phyloP scores from a whole-genome alignment of 2,329 filamentous ascomycete species.

The Ascochyta fabae region DNA sequence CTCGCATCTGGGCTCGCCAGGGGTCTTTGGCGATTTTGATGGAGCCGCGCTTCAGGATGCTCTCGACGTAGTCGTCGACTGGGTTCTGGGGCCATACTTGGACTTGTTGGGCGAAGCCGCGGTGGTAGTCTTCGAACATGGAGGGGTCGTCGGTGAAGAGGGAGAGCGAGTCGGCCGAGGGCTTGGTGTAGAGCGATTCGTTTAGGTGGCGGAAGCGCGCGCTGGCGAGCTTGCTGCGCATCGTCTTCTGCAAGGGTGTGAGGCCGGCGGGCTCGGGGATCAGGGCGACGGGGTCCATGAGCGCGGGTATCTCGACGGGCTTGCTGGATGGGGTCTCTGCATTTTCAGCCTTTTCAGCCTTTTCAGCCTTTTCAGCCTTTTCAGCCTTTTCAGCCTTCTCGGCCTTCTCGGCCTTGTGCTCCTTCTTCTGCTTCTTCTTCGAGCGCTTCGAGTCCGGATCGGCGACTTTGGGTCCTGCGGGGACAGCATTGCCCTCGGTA shows the following conservation, averaged over 20 bases:
- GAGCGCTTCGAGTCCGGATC: slow-evolving; percentile 38
- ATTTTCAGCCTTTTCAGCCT: no score
- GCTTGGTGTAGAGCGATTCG: slow-evolving; percentile 92
- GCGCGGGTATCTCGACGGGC: slow-evolving; percentile 41
- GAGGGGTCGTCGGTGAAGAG: slow-evolving; percentile 86
- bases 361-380: not conserved
- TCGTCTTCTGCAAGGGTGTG: slow-evolving; percentile 89
- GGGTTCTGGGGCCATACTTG: slow-evolving; percentile 97
- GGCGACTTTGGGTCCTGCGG: slow-evolving; percentile 11
- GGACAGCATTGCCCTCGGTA: slow-evolving; percentile 23
- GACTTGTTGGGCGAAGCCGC: slow-evolving; percentile 94
- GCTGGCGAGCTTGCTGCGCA: slow-evolving; percentile 93
- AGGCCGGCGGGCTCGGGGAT: slow-evolving; percentile 64
- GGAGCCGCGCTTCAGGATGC: slow-evolving; percentile 72
- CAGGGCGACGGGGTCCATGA: slow-evolving; percentile 32
- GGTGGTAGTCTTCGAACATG: slow-evolving; percentile 96
- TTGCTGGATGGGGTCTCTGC: slow-evolving; percentile 7
- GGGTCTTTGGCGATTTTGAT: slow-evolving; percentile 48
- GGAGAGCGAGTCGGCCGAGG: slow-evolving; percentile 80
- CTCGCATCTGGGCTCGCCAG: slow-evolving; percentile 51
- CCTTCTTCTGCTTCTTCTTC: slow-evolving; percentile 47
- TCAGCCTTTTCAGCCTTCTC: slow-evolving; percentile 4
- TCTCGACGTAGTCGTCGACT: slow-evolving; percentile 81
- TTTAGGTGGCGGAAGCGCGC: slow-evolving; percentile 98
- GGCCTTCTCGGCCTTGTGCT: slow-evolving; percentile 33